Percentiles rank a stretch among this genome's conserved stretches.
phyloP scores from a whole-genome alignment of 768 basidiomycete species.

The Inosperma sp. region DNA sequence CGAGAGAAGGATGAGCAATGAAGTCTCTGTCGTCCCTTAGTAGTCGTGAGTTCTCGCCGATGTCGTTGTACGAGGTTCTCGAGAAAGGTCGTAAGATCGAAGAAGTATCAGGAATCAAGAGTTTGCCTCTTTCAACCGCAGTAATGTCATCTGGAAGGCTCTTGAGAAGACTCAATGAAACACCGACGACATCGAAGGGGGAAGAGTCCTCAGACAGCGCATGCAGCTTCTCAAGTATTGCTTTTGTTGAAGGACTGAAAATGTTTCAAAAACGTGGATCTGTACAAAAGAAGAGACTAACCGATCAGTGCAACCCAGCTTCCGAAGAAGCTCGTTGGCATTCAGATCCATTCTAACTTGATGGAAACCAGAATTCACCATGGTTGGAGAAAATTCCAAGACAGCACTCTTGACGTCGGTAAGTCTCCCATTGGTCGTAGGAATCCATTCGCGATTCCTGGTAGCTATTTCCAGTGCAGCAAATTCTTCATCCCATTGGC shows the following conservation, averaged over 20 bases:
- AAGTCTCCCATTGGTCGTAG: constrained; percentile 21
- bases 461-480: constrained; percentile 16
- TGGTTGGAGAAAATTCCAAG: constrained; percentile 12
- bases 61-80: constrained; percentile 38
- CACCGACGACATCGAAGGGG: constrained; percentile 15
- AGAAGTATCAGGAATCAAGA: constrained; percentile 35
- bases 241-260: constrained; percentile 28
- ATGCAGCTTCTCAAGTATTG: constrained; percentile 27
- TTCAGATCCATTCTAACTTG: constrained; percentile 19
- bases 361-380: constrained; percentile 25
- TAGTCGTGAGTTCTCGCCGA: constrained; percentile 30
- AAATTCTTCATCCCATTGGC: constrained; percentile 20
- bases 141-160: constrained; percentile 23
- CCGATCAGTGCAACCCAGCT: constrained; percentile 39
- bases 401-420: constrained; percentile 22
- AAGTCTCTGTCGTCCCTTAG: constrained; percentile 15
- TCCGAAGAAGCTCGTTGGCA: constrained; percentile 22
- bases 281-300: constrained; percentile 14
- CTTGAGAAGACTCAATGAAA: constrained; percentile 29
- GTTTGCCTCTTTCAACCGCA: constrained; percentile 19
- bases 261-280: not conserved
- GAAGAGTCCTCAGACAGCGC: constrained; percentile 12
- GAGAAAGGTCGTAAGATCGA: constrained; percentile 24
- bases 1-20: constrained; percentile 32
- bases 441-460: constrained; percentile 31